These are phyloP conservation scores for Nicotiana tabacum DNA, from an alignment of 257 asterid genomes.

Conservation along the genomic window DNA sequence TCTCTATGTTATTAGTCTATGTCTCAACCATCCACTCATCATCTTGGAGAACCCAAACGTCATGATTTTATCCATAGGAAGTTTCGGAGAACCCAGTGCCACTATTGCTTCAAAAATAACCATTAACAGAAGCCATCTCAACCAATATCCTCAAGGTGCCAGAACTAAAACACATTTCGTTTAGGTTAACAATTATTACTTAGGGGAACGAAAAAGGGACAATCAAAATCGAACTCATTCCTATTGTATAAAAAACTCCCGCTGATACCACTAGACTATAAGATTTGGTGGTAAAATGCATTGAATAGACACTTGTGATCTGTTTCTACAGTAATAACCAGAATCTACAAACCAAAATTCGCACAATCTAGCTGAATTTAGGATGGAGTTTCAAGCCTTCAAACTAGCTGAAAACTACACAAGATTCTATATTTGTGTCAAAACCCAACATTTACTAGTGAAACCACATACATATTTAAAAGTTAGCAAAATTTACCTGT, in stretches of 20 bases:
- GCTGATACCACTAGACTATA: background rate
- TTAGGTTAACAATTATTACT: no score
- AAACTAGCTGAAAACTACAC: background rate
- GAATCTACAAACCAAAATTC: background rate
- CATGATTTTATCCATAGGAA: background rate
- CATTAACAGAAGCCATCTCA: no score
- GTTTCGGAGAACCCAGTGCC: background rate
- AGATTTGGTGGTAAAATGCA: background rate
- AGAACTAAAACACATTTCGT: no score
- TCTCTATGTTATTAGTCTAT: background rate
- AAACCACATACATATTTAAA: background rate
- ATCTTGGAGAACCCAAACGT: background rate
- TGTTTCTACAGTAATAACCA: background rate
- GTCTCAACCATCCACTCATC: background rate
- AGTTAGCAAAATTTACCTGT: constrained; percentile 41
- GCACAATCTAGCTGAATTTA: background rate
- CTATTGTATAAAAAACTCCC: background rate
- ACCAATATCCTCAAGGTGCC: no score
- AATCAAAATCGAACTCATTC: background rate
- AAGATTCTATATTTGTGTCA: background rate
- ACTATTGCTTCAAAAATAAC: background rate
- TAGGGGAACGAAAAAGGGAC: background rate
- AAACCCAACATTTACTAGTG: background rate
- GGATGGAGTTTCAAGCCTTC: background rate
- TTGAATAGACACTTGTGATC: background rate